Conservation (phyloP, 768 basidiomycete species). For the Hericium erinaceus region DNA sequence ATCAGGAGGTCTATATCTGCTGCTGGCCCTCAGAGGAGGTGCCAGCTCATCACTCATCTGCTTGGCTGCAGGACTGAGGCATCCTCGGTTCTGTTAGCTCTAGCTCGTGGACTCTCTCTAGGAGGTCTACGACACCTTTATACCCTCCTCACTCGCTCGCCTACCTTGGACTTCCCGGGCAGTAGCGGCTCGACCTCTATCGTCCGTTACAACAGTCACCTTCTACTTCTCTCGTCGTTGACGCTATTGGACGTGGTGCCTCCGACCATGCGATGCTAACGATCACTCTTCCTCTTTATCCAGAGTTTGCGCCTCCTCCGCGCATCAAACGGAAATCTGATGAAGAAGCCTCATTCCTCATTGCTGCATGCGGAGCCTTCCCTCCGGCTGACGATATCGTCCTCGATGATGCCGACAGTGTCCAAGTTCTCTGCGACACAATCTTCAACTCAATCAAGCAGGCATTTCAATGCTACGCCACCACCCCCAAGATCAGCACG, state of each 20-base stretch:
- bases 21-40: too few relatives aligned
- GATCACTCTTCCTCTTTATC: neutral
- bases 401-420: neutral
- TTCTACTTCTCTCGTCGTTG: neutral
- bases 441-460: neutral
- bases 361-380: neutral
- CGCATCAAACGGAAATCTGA: neutral
- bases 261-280: neutral
- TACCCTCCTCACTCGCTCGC: too few relatives aligned
- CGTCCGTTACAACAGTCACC: too few relatives aligned
- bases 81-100: too few relatives aligned
- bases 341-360: neutral
- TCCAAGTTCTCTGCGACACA: neutral
- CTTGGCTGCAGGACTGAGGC: too few relatives aligned
- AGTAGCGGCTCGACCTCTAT: too few relatives aligned
- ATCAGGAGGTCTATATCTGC: too few relatives aligned
- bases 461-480: neutral
- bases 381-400: neutral
- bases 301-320: neutral
- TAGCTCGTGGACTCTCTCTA: too few relatives aligned
- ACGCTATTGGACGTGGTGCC: neutral
- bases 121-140: too few relatives aligned
- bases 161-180: too few relatives aligned
- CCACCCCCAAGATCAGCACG: neutral
- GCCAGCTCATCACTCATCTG: too few relatives aligned